phyloP scores from a whole-genome alignment of 2,329 filamentous ascomycete species.

The Aspergillus sp. region DNA sequence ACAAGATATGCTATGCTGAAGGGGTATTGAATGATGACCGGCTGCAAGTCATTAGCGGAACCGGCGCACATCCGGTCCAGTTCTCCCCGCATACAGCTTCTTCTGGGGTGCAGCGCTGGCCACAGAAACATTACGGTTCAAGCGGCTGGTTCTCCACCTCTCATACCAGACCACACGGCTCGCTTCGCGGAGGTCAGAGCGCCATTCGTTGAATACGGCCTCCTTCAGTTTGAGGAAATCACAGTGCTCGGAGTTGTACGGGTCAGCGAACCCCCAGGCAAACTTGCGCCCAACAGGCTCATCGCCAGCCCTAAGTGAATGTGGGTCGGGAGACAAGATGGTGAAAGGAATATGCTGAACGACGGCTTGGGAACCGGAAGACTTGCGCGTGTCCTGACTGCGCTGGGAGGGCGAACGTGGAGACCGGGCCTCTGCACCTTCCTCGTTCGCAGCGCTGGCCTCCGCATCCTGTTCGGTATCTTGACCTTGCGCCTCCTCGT shows the following conservation, averaged over 20 bases:
- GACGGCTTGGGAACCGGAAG: constrained; percentile 37
- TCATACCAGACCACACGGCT: constrained; percentile 95
- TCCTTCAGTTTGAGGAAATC: constrained; percentile 91
- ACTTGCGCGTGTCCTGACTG: constrained; percentile 52
- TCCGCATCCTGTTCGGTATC: constrained; percentile 30
- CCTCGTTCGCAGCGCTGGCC: constrained; percentile 19
- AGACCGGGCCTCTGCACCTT: constrained; percentile 14
- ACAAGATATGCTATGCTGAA: background rate
- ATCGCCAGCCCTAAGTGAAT: constrained; percentile 59
- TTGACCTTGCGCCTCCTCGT: constrained; percentile 30
- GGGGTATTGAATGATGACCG: background rate
- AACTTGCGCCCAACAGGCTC: constrained; percentile 76
- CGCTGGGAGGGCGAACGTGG: constrained; percentile 36
- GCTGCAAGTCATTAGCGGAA: constrained; percentile 8
- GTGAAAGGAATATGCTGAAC: constrained; percentile 80
- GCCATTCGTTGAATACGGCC: constrained; percentile 90
- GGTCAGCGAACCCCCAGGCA: constrained; percentile 95
- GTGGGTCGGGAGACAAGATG: constrained; percentile 89
- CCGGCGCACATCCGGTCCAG: constrained; percentile 27
- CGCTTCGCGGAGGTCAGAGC: constrained; percentile 82
- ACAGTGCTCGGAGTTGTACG: constrained; percentile 87
- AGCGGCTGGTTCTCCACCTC: constrained; percentile 73
- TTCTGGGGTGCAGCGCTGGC: constrained; percentile 23
- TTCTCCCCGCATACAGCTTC: constrained; percentile 31
- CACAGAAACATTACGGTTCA: constrained; percentile 35